Evolutionary conservation across 2,329 filamentous ascomycete species (phyloP), one percentile per base, ranked within the genome.

Genomic region (Xylariaceae sp.): DNA sequence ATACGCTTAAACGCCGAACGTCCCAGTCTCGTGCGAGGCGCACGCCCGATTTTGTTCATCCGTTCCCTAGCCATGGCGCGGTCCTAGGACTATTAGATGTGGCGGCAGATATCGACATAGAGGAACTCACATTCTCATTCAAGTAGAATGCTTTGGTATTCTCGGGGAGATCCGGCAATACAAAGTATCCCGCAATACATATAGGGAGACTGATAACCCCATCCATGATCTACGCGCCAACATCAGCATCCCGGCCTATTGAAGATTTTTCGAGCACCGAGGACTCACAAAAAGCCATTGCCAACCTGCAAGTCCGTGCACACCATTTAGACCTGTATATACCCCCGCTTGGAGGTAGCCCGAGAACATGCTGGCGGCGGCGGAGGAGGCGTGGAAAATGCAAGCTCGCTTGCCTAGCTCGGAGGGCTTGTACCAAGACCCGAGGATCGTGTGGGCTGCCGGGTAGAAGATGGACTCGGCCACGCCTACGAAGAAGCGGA

Each of bases 151-250:
- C 63, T 32, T 53, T 58, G 7, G 63, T 64, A 37, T 64, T 64
- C 26, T 65, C 63, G 2, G 63, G 63, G 14, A 65, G 54, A 42
- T 65, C 63, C 2, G 63, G 63, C 6, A 65, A 42, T 16, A 75
- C 57, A 48, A 83, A 67, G 63, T 78, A 85, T 0, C 82, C 82
- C 4, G 80, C 75, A 1, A 85, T 53, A 1, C 80, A 80, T 14
- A 85, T 78, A 0, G 82, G 82, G 2, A 85, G 72, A 2, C 79
- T 82, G 60, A 85, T 83, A 40, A 83, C 71, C 0, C 79, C 80
- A 61, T 85, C 81, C 42, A 85, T 80, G 40, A 86, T 79, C 62
- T 65, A 44, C 12, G 16, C 10, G 5, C 7, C 2, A 26, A n/a
- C 2, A 32, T 62, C 45, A 57, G 60, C 26, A 5, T 29, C 4